Evolutionary conservation across 768 basidiomycete species (phyloP).

Genomic region (Leccinum fibrillosum): DNA sequence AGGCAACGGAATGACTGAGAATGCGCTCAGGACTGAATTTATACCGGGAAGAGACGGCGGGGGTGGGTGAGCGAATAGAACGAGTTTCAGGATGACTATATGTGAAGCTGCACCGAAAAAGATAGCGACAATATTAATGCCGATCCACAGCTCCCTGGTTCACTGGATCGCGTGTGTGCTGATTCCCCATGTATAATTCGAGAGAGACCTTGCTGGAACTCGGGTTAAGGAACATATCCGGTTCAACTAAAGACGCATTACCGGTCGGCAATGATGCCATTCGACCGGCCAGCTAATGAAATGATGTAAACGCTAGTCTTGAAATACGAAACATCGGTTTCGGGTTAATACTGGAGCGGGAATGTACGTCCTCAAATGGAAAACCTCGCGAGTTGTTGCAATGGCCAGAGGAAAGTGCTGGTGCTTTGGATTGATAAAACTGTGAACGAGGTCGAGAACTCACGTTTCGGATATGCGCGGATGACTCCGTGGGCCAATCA

Average conservation of each 20-base stretch:
- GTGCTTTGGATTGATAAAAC: background rate
- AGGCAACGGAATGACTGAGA: background rate
- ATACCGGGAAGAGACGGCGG: background rate
- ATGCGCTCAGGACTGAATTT: background rate
- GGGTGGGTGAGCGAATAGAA: background rate
- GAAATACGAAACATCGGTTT: background rate
- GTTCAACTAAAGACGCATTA: background rate
- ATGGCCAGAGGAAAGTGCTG: background rate
- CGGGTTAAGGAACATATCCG: background rate
- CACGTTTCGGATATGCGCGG: background rate
- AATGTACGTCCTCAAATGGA: background rate
- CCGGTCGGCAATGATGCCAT: background rate
- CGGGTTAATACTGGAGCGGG: background rate
- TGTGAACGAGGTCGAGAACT: background rate
- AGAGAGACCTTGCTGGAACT: background rate
- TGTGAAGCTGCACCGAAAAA: background rate
- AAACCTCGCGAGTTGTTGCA: background rate
- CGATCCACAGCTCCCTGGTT: background rate
- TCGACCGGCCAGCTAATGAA: background rate
- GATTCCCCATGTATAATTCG: background rate
- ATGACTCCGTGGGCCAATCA: background rate
- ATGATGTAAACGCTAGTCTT: background rate
- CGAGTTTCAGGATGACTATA: background rate
- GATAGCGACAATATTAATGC: background rate
- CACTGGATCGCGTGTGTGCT: background rate